Evolutionary conservation across 768 basidiomycete genomes (phyloP), one percentile per base, ranked within the genome.

Genomic region (Auricularia heimuer): DNA sequence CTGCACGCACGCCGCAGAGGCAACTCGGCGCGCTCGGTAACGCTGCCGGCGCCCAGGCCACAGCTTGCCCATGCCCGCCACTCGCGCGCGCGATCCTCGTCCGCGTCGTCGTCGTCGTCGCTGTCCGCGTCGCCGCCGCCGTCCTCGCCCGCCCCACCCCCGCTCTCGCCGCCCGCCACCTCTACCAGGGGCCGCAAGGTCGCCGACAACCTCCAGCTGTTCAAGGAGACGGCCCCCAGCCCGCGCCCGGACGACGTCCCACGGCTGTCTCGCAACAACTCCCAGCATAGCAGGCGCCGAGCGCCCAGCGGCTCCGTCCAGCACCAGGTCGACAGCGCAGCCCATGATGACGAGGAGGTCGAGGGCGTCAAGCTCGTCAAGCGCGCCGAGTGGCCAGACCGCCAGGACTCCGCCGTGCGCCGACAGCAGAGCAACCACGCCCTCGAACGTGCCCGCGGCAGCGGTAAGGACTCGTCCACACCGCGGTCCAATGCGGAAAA

Each of bases 361-460:
- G 82, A 83, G 33, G 83, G 88, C 67, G 81, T 85, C 71, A 63
- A 67, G 18, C 67, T 69, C 37, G 88, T 92, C 60, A 91, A 90
- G 72, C 83, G 90, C 54, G 85, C 91, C 16, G 90, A 89, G 68
- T 92, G 91, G 91, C 89, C 88, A 1, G 89, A 90, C 73, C 83
- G 88, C 47, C 90, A 90, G 76, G 78, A 83, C 4, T 87, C 85
- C 64, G 87, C 86, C 21, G 77, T 86, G 61, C 80, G 89, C 65
- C 79, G 89, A 65, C 86, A 89, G 71, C 85, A 82, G 73, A 90
- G 89, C 71, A 77, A 81, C 42, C 83, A 85, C 21, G 79, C 78
- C 24, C 72, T 88, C 64, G 84, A 88, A 65, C 79, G 83, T 21
- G 77, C 81, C 18, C 78, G 77, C 70, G 81, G 83, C n/a, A 77